Conservation (phyloP, 2,329 filamentous ascomycete genomes). For the Blastomyces gilchristii region DNA sequence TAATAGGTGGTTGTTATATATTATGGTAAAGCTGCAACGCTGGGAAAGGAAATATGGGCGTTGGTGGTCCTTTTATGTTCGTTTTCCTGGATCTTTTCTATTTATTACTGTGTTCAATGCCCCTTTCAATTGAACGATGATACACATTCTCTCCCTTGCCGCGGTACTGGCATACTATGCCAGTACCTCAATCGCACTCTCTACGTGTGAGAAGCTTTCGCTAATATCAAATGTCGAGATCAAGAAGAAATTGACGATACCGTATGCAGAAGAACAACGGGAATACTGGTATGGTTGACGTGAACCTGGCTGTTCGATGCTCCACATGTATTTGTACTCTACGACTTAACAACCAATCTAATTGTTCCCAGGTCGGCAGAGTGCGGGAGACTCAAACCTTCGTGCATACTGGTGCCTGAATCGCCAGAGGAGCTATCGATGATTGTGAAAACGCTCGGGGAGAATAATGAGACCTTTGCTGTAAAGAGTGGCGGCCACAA, state of each 20-base stretch:
- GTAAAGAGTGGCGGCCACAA: constrained; percentile 44
- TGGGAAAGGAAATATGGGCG: not conserved
- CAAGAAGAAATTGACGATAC: not conserved
- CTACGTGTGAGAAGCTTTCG: constrained; percentile 2
- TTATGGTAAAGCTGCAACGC: not conserved
- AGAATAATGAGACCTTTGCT: constrained; percentile 44
- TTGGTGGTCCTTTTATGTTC: not conserved
- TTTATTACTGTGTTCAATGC: not conserved
- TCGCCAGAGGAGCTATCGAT: constrained; percentile 44
- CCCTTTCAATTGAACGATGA: not conserved
- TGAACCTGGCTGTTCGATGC: not conserved
- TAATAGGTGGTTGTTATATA: not conserved
- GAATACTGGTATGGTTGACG: constrained; percentile 1
- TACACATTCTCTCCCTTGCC: not conserved
- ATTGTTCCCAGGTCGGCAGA: not conserved
- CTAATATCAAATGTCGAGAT: not conserved
- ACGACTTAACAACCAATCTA: not conserved
- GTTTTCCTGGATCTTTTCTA: not conserved
- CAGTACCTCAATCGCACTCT: not conserved
- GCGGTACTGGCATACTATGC: not conserved
- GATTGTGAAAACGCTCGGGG: constrained; percentile 42
- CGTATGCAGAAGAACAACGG: not conserved
- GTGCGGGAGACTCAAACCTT: constrained; percentile 21
- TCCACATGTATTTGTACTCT: not conserved
- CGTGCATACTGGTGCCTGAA: constrained; percentile 40